These are phyloP conservation scores for Malus hybrid DNA, from an alignment of 331 rosid species.

Conservation along the genomic window DNA sequence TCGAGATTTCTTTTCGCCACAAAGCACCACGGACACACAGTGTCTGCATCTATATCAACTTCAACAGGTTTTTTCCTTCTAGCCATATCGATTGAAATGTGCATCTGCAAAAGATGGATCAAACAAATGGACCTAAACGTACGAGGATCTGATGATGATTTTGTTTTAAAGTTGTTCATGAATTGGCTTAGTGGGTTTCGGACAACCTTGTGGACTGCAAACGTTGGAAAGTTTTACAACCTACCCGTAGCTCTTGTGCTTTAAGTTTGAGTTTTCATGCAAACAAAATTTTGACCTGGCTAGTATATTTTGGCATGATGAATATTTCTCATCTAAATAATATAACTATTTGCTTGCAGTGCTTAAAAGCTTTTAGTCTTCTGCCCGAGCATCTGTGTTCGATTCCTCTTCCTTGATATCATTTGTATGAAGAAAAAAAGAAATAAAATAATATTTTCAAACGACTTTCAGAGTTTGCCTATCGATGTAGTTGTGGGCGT, in stretches of 20 bases:
- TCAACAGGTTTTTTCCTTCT: constrained; percentile 46
- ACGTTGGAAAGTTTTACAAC: not conserved
- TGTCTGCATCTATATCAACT: constrained; percentile 63
- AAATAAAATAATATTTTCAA: no score
- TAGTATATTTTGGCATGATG: not conserved
- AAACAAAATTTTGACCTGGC: not conserved
- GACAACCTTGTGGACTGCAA: not conserved
- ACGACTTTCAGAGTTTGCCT: not conserved
- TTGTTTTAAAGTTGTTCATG: not conserved
- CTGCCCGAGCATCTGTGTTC: not conserved
- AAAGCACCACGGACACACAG: constrained; percentile 85
- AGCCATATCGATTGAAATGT: constrained; percentile 22
- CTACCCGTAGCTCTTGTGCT: not conserved
- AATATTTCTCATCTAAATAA: not conserved
- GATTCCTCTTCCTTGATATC: not conserved
- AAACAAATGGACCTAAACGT: not conserved
- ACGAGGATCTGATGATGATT: not conserved
- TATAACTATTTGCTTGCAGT: not conserved
- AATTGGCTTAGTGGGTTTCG: not conserved
- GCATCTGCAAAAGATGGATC: not conserved
- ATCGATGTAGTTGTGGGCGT: not conserved
- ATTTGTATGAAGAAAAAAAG: not conserved
- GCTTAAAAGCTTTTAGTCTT: not conserved
- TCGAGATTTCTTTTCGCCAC: constrained; percentile 76
- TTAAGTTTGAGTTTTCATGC: not conserved